Evolutionary conservation across 2,329 filamentous ascomycete genomes (phyloP), one percentile per base, ranked within the genome.

Genomic region (Trichoderma citrinoviride): DNA sequence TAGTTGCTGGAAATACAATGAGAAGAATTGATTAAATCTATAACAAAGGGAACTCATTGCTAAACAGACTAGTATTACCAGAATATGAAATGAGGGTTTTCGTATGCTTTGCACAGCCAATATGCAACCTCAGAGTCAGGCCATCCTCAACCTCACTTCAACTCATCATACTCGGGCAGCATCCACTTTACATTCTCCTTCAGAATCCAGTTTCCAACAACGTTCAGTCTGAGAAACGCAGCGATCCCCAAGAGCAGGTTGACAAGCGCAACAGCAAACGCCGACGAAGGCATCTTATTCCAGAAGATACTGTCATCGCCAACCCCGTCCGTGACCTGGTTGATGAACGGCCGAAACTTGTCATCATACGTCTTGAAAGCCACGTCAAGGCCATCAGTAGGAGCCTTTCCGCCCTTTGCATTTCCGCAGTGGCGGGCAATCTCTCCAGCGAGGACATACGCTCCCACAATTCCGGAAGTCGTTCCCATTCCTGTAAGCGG

Each of bases 381-480:
- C 5, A 73, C 69, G 3, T 65, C 29, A 3, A 77, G 46, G 37
- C 74, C 69, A 21, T 67, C 65, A 1, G 67, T 65, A n/a, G 69
- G 67, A 47, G 61, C 17, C 21, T 5, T 23, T 40, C 19, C 29
- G 5, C 14, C 44, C 15, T 60, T 47, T 49, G 55, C 14, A 5
- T 47, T 58, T 37, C 43, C 56, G 5, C 56, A 60, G 4, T 47
- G 29, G 25, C 56, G 56, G 12, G 64, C 58, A 8, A 82, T 73
- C 55, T 81, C 80, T 1, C 83, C 82, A 0, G 82, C 82, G 2
- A 86, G 75, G 1, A 83, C 73, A 67, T 85, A 85, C 1, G 80
- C 83, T 1, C 78, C 78, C 0, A 79, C 69, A n/a, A 85, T 67
- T 1, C 79, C 79, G 2, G 76, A 68, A 1, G 75, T 77, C 1